These are phyloP conservation scores for Lichtheimia ornata DNA, from an alignment of 371 early-diverging fungal genomes.

Conservation along the genomic window DNA sequence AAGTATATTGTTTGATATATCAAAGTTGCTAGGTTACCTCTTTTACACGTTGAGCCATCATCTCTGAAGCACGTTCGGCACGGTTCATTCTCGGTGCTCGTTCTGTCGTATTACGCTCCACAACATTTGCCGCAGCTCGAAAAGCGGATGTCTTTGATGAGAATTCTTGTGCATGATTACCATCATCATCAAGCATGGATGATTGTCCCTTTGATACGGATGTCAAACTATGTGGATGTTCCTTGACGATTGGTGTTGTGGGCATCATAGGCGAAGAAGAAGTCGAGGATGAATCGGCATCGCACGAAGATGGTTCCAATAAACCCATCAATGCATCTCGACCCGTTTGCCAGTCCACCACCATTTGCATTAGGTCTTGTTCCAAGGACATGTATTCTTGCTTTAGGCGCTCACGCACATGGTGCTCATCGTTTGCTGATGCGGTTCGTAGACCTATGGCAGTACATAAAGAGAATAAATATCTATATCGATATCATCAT, in stretches of 20 bases:
- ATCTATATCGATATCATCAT: neutral
- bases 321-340: conserved; percentile 25
- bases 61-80: conserved; percentile 57
- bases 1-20: neutral
- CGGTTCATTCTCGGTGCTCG: conserved; percentile 43
- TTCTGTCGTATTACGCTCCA: conserved; percentile 29
- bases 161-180: conserved; percentile 30
- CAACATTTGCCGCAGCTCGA: conserved; percentile 40
- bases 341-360: conserved; percentile 42
- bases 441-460: neutral
- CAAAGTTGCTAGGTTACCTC: conserved; percentile 32
- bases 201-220: conserved; percentile 19
- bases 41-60: conserved; percentile 47
- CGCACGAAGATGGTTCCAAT: conserved; percentile 21
- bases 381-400: conserved; percentile 40
- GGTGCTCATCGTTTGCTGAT: neutral
- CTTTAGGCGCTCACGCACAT: conserved; percentile 18
- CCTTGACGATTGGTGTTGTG: conserved; percentile 5
- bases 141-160: conserved; percentile 43
- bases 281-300: conserved; percentile 13
- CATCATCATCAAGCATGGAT: conserved; percentile 23
- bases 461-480: too few species aligned
- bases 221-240: conserved; percentile 10
- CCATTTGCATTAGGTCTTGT: conserved; percentile 31
- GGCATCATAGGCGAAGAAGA: neutral